Conservation (phyloP, 1,284 basidiomycete species). For the Irpex lacteus region DNA sequence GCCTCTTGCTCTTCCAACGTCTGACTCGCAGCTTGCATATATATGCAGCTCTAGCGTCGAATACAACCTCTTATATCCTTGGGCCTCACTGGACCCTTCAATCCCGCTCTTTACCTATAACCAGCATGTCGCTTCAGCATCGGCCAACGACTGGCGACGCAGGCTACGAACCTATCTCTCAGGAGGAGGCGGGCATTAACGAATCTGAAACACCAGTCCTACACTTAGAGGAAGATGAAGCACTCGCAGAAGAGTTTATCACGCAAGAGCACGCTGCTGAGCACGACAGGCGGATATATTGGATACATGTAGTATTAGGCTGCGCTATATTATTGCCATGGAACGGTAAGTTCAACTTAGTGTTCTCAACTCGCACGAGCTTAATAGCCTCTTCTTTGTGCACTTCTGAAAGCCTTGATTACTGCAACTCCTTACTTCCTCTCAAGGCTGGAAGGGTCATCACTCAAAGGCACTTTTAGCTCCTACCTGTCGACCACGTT, state of each 20-base stretch:
- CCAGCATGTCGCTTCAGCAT: constrained; percentile 9
- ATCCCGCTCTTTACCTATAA: background rate
- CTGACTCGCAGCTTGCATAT: background rate
- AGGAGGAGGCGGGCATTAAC: constrained; percentile 15
- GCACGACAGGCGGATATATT: constrained; percentile 46
- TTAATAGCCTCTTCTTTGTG: background rate
- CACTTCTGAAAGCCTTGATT: constrained; percentile 52
- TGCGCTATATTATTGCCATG: constrained; percentile 73
- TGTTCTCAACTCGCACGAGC: background rate
- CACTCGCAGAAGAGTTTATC: constrained; percentile 18
- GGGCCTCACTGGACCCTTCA: background rate
- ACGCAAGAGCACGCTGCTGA: constrained; percentile 19
- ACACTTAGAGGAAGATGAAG: constrained; percentile 36
- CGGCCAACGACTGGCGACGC: background rate
- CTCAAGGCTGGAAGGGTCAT: constrained; percentile 55
- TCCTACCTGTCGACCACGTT: constrained; percentile 70
- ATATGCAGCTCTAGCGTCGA: background rate
- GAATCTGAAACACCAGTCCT: constrained; percentile 19
- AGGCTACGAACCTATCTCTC: constrained; percentile 26
- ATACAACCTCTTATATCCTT: background rate
- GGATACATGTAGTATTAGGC: constrained; percentile 70
- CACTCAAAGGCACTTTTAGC: constrained; percentile 56
- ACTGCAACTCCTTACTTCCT: constrained; percentile 77
- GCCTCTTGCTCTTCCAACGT: background rate
- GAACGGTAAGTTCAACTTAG: constrained; percentile 56